These are phyloP conservation scores for Rutidosis leptorrhynchoides DNA, from an alignment of 129 eudicot genomes.

Conservation along the genomic window DNA sequence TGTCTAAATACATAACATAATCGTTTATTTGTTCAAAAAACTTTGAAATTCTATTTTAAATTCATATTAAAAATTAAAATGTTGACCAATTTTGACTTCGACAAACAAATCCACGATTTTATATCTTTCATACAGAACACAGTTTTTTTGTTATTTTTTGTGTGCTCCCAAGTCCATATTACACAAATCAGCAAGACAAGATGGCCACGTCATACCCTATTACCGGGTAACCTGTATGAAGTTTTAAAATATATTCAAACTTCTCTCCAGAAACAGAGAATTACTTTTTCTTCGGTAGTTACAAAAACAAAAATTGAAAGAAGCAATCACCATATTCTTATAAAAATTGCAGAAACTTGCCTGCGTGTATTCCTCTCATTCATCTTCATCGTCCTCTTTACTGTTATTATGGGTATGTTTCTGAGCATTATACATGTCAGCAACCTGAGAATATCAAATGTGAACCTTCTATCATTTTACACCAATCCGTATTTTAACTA, in stretches of 20 bases:
- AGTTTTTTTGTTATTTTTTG: too few relatives aligned
- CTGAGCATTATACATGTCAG: slow-evolving; percentile 85
- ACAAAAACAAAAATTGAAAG: slow-evolving; percentile 17
- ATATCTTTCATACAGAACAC: too few relatives aligned
- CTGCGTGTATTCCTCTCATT: slow-evolving; percentile 40
- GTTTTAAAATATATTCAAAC: slow-evolving; percentile 5
- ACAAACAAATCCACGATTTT: too few relatives aligned
- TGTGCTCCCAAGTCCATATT: too few relatives aligned
- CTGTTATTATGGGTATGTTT: slow-evolving; percentile 51
- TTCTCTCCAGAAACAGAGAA: neutral
- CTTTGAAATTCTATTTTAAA: too few relatives aligned
- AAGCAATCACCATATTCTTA: slow-evolving; percentile 5
- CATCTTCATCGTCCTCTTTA: slow-evolving; percentile 58
- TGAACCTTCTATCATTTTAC: neutral
- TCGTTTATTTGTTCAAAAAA: too few relatives aligned
- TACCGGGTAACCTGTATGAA: neutral
- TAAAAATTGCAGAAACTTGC: slow-evolving; percentile 7
- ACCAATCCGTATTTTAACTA: too few relatives aligned
- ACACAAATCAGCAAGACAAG: neutral
- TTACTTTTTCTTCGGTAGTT: neutral
- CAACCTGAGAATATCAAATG: slow-evolving; percentile 48
- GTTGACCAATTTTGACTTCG: too few relatives aligned
- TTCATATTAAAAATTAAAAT: too few relatives aligned
- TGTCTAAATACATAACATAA: too few relatives aligned
- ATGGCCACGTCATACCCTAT: neutral